Base-by-base conservation (phyloP, 768 basidiomycete genomes). In the Mycena galopus region DNA sequence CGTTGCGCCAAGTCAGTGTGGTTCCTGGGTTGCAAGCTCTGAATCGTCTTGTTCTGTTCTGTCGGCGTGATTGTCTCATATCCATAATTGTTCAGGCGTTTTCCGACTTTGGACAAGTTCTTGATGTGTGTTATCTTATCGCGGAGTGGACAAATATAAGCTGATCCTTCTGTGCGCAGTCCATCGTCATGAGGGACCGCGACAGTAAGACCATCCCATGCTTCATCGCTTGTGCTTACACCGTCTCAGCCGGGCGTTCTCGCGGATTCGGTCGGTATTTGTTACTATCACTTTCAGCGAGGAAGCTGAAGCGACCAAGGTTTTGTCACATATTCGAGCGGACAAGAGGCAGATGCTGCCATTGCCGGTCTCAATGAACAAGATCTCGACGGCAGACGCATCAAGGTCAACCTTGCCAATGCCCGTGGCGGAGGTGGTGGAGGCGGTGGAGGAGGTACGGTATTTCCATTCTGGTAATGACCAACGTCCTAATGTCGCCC, bases 201-300 rank as follows among this genome's bases (percentile, higher is more conserved):
- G 97, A 98, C 81, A 98, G 73, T 75, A 50, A 58, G 73, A 25
- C 27, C 55, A 39, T n/a, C 44, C 14, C 21, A n/a, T 2, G 21
- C 16, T 57, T 8, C 33, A 23, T 58, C n/a, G 59, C 37, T 29
- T 51, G 8, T 42, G 14, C 65, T 67, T 55, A 67, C 60, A 51
- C 56, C 35, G 1, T 57, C 29, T 42, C 58, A 75, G 73, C 97
- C 76, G 94, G 95, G 72, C 95, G 97, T 80, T 97, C 96, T 75
- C 93, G 97, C 81, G 97, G 97, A 79, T 98, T 98, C 82, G 97
- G 97, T n/a, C n/a, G n/a, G n/a, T n/a, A n/a, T n/a, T n/a, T n/a
- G n/a, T n/a, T n/a, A n/a, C n/a, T n/a, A n/a, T n/a, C n/a, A n/a
- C n/a, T n/a, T n/a, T n/a, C n/a, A n/a, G n/a, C n/a, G n/a, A n/a